These are phyloP conservation scores for Alternaria solani DNA, from an alignment of 2,329 filamentous ascomycete genomes.

Conservation along the genomic window DNA sequence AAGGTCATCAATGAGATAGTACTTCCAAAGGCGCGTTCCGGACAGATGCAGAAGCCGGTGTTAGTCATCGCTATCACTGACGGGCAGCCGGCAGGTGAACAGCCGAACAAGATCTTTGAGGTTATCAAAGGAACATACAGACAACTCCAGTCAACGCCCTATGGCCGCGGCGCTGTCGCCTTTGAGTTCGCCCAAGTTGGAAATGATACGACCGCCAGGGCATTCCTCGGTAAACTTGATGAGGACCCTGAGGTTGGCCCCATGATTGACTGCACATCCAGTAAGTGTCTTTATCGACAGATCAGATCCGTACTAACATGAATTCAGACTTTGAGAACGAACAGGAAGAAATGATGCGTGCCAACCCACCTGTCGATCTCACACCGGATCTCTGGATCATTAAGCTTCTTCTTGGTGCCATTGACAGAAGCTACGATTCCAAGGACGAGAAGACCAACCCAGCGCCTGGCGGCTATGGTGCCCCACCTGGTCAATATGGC, in stretches of 20 bases:
- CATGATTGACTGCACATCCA: constrained; percentile 73
- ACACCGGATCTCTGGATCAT: constrained; percentile 72
- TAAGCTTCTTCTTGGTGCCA: constrained; percentile 72
- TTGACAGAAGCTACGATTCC: constrained; percentile 70
- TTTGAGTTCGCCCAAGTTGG: constrained; percentile 76
- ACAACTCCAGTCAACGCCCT: constrained; percentile 55
- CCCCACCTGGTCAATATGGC: constrained; percentile 43
- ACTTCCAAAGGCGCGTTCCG: constrained; percentile 60
- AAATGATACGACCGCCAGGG: constrained; percentile 69
- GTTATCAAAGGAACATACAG: constrained; percentile 62
- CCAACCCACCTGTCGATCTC: constrained; percentile 68
- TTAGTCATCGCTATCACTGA: constrained; percentile 72
- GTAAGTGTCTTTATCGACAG: constrained; percentile 54
- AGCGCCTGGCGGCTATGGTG: constrained; percentile 43
- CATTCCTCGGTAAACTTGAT: constrained; percentile 71
- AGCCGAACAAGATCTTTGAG: constrained; percentile 64
- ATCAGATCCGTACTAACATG: constrained; percentile 10
- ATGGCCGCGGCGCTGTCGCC: constrained; percentile 66
- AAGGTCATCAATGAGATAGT: constrained; percentile 71
- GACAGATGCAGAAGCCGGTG: constrained; percentile 68
- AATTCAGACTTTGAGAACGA: constrained; percentile 70
- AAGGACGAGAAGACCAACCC: constrained; percentile 67
- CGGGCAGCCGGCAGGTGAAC: constrained; percentile 71
- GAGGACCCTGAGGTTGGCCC: constrained; percentile 67
- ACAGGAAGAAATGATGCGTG: constrained; percentile 70